A percentile compares a stretch with the other conserved stretches of the same genome.
Conservation (phyloP, 108 stramenopile species). For the Aurantiochytrium sp. region DNA sequence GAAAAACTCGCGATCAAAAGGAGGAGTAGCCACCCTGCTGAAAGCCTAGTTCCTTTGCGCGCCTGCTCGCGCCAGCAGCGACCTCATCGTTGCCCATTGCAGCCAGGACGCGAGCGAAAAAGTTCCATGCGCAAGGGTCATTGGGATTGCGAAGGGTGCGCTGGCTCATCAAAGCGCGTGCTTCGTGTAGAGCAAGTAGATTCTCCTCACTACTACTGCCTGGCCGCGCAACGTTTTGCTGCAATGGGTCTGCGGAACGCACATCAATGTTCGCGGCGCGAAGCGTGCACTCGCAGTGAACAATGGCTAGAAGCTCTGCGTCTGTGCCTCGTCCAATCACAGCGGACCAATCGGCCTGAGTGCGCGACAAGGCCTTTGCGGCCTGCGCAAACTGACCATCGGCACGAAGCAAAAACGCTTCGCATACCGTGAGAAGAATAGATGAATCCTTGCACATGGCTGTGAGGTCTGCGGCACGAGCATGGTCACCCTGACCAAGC, state of each 20-base stretch:
- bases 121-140: background rate
- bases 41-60: background rate
- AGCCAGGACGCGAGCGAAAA: background rate
- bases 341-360: background rate
- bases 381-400: background rate
- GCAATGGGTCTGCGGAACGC: background rate
- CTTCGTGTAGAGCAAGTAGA: background rate
- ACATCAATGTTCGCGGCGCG: background rate
- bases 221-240: background rate
- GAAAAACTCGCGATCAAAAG: background rate
- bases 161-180: background rate
- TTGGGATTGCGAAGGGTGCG: background rate
- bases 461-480: background rate
- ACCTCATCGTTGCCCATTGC: background rate
- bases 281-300: background rate
- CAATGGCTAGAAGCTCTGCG: background rate
- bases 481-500: background rate
- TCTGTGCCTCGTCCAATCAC: background rate
- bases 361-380: background rate
- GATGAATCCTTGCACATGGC: background rate
- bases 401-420: background rate
- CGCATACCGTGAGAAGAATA: background rate
- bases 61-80: background rate
- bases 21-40: background rate
- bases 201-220: background rate